Evolutionary conservation across 768 basidiomycete genomes (phyloP), one percentile per base, ranked within the genome.

Genomic region (Royoungia palumana): DNA sequence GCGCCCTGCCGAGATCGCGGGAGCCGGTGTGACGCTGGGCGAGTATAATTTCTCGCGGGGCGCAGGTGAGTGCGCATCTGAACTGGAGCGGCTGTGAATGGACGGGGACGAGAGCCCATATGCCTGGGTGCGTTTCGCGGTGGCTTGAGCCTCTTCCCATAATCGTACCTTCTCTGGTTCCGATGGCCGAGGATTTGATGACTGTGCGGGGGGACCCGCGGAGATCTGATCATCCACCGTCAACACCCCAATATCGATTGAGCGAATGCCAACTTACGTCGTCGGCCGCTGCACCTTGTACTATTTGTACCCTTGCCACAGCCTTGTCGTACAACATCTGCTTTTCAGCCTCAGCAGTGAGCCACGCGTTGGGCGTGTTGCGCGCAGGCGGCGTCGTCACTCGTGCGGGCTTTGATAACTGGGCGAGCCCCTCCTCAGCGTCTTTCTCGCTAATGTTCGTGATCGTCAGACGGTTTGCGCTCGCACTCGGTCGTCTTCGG

Each of bases 121-220:
- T 6, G 74, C 78, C 58, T 85, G 87, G 5, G 77, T 77, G 44
- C 73, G 75, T 47, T 72, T 74, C 2, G 81, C 89, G n/a, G 77
- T 82, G 1, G 76, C 79, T 58, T 83, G 82, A 0, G 89, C 87
- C 41, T 80, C 64, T 42, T 85, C 72, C 64, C 77, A 89, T n/a
- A 89, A 61, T n/a, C 77, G 73, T 2, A 76, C 66, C 58, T 92
- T 91, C 62, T 92, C 89, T 47, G 82, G 79, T 65, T 89, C 89
- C 1, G 83, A 76, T 7, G 72, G 72, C 86, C 85, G 90, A 17
- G 60, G 40, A 3, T 57, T 3, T 0, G 50, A 40, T 20, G 54
- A 58, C 49, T 64, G 41, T 12, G 55, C 36, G 14, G 48, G 22
- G 3, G 51, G 19, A 37, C 14, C 20, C 7, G 57, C 38, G 13